A percentile compares a stretch with the other conserved stretches of the same genome.
Evolutionary conservation across 2,329 filamentous ascomycete genomes (phyloP).

Genomic region (Fusarium chuoi): DNA sequence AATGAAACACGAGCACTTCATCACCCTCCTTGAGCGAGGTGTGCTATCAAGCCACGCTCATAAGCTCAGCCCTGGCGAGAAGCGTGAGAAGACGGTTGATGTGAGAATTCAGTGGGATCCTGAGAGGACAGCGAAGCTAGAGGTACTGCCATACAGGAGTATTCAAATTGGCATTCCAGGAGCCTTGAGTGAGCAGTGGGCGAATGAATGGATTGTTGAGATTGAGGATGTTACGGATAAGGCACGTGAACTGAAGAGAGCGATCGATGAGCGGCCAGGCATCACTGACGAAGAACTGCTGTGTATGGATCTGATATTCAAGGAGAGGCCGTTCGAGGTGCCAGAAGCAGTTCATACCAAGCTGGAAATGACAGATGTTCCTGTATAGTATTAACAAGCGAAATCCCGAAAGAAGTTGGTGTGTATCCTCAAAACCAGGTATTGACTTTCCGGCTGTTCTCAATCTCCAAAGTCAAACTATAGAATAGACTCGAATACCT

Average conservation of each 20-base stretch:
- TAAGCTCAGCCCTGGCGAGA: background rate
- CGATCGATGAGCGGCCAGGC: slow-evolving; percentile 54
- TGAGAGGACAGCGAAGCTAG: slow-evolving; percentile 60
- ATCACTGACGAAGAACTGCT: slow-evolving; percentile 51
- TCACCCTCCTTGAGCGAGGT: slow-evolving; percentile 55
- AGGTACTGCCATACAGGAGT: slow-evolving; percentile 60
- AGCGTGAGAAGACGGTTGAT: slow-evolving; percentile 44
- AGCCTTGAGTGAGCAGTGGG: slow-evolving; percentile 57
- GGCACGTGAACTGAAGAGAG: slow-evolving; percentile 59
- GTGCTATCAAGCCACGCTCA: slow-evolving; percentile 47
- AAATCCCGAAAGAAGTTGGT: background rate
- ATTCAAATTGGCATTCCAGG: slow-evolving; percentile 71
- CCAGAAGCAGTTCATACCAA: slow-evolving; percentile 49
- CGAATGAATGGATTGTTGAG: slow-evolving; percentile 61
- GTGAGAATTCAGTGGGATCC: slow-evolving; percentile 74
- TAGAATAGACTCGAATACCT: slow-evolving; percentile 44
- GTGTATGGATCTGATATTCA: slow-evolving; percentile 53
- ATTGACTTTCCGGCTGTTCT: slow-evolving; percentile 7
- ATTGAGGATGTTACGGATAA: slow-evolving; percentile 69
- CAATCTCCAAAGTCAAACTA: slow-evolving; percentile 25
- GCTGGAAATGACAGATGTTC: slow-evolving; percentile 47
- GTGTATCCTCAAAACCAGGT: slow-evolving; percentile 25
- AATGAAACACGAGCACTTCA: slow-evolving; percentile 62
- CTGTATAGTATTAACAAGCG: background rate
- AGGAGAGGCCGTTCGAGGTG: slow-evolving; percentile 56